Conservation (phyloP, 192 early-diverging fungal genomes). For the Gamsiella multidivaricata region DNA sequence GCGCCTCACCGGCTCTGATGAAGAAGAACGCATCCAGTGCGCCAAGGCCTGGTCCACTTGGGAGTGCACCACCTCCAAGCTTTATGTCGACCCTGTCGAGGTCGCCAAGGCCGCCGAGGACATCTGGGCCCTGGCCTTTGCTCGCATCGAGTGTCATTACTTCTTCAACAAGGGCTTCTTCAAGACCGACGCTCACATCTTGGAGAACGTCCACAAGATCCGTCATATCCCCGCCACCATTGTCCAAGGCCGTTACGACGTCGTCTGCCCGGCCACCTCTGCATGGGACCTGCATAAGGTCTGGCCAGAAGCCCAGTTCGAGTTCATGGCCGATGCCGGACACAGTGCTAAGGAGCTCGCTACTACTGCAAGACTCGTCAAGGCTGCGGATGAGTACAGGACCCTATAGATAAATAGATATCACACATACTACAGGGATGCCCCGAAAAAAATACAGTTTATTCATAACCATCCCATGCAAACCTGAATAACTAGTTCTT, state of each 20-base stretch:
- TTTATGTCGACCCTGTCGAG: slow-evolving; percentile 63
- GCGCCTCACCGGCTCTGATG: slow-evolving; percentile 65
- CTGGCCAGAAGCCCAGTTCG: slow-evolving; percentile 76
- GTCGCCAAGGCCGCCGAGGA: slow-evolving; percentile 69
- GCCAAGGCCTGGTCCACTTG: slow-evolving; percentile 66
- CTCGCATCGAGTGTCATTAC: slow-evolving; percentile 75
- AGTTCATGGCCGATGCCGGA: slow-evolving; percentile 69
- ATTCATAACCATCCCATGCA: no score
- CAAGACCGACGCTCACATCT: slow-evolving; percentile 64
- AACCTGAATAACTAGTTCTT: no score
- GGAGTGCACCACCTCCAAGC: slow-evolving; percentile 68
- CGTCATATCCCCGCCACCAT: slow-evolving; percentile 72
- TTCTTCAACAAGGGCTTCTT: slow-evolving; percentile 83
- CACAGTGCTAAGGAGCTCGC: slow-evolving; percentile 72
- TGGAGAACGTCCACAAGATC: slow-evolving; percentile 75
- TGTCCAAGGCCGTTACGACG: slow-evolving; percentile 60
- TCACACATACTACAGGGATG: no score
- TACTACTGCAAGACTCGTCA: slow-evolving; percentile 63
- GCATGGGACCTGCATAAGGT: slow-evolving; percentile 56
- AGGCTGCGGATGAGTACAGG: slow-evolving; percentile 71
- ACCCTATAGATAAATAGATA: slow-evolving; percentile 44
- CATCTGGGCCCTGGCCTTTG: slow-evolving; percentile 73
- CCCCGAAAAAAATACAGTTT: no score
- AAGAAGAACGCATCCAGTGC: slow-evolving; percentile 57
- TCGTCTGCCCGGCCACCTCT: slow-evolving; percentile 48